Evolutionary conservation across 192 early-diverging fungal genomes (phyloP).

Genomic region (Backusella morwellensis): DNA sequence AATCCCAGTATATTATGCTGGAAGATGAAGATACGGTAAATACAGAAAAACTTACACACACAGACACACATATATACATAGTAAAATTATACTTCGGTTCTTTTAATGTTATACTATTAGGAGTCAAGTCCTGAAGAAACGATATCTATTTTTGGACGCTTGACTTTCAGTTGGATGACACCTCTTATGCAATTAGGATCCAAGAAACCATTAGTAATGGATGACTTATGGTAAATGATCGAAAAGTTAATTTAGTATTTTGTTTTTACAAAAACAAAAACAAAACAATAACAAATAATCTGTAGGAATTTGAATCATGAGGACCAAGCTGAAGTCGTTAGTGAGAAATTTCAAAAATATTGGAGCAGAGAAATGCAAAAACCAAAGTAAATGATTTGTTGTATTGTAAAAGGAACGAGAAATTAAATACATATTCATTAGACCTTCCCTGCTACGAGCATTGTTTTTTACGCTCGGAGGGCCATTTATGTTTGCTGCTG

Average conservation of each 20-base stretch:
- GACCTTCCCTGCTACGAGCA: conserved; percentile 71
- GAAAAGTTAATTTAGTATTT: background rate
- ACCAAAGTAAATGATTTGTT: conserved; percentile 26
- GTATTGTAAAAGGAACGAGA: background rate
- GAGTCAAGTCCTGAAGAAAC: conserved; percentile 67
- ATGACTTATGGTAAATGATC: conserved; percentile 61
- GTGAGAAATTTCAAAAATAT: conserved; percentile 54
- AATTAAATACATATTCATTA: conserved; percentile 12
- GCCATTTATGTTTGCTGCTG: conserved; percentile 64
- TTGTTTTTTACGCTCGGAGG: conserved; percentile 55
- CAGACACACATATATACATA: too few species aligned
- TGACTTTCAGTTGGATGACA: conserved; percentile 92
- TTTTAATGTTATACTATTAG: conserved; percentile 5
- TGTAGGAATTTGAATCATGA: conserved; percentile 50
- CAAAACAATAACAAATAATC: background rate
- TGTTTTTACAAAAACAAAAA: background rate
- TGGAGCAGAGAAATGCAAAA: conserved; percentile 71
- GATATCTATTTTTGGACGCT: conserved; percentile 79
- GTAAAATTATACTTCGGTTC: background rate
- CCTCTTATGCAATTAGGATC: conserved; percentile 79
- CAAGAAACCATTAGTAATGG: conserved; percentile 65
- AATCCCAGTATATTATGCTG: conserved; percentile 34
- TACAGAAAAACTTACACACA: background rate
- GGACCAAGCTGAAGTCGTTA: conserved; percentile 60
- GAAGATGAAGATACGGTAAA: conserved; percentile 34